Evolutionary conservation across 768 basidiomycete species (phyloP).

Genomic region (Naganishia onofrii): DNA sequence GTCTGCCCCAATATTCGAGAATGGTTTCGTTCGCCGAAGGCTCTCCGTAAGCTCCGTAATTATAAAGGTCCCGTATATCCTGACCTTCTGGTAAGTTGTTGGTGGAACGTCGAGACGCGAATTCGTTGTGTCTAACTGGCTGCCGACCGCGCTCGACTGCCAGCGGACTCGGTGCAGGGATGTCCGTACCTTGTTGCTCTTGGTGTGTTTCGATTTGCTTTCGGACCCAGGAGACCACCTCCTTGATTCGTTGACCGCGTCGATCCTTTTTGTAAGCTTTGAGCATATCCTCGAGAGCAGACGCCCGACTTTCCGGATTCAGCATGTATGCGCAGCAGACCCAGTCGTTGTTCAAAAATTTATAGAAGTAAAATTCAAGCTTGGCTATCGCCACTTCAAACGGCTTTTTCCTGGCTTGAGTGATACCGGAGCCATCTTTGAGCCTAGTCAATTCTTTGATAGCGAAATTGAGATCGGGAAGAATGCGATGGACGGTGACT

Average conservation of each 20-base stretch:
- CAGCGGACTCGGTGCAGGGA: not conserved
- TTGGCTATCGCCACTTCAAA: slow-evolving; percentile 2
- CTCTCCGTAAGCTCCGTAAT: not conserved
- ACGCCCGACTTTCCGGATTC: not conserved
- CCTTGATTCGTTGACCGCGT: not conserved
- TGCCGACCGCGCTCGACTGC: not conserved
- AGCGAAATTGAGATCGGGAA: not conserved
- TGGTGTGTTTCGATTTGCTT: not conserved
- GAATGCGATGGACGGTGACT: slow-evolving; percentile 4
- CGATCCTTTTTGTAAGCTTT: not conserved
- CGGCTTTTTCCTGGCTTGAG: not conserved
- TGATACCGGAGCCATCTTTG: not conserved
- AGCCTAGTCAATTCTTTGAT: not conserved
- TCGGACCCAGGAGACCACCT: not conserved
- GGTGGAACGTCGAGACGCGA: slow-evolving; percentile 2
- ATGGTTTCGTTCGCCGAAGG: slow-evolving; percentile 2
- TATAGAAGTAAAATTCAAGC: not conserved
- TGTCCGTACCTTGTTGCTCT: not conserved
- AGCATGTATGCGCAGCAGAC: slow-evolving; percentile 2
- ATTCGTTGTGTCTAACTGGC: not conserved
- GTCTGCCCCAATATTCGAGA: slow-evolving; percentile 3
- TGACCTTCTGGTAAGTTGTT: not conserved
- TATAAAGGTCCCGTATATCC: too few species aligned
- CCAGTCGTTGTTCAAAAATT: not conserved
- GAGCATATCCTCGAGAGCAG: not conserved